Evolutionary conservation across 2,329 filamentous ascomycete species (phyloP).

Genomic region (Aspergillus oerlinghausenensis): DNA sequence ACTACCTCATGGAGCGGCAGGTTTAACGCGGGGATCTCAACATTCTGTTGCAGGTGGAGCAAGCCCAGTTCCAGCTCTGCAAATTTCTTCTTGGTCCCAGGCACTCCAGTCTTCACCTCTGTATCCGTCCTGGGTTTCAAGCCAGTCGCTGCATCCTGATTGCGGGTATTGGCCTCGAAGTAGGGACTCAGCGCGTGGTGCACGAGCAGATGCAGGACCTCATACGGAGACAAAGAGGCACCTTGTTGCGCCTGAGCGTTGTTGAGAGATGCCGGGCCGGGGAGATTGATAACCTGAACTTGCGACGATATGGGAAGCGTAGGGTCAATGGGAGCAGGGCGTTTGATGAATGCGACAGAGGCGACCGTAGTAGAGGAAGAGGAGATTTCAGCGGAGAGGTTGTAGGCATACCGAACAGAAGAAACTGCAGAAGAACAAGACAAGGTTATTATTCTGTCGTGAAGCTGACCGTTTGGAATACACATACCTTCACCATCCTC

Average conservation of each 20-base stretch:
- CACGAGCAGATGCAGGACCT: slow-evolving; percentile 86
- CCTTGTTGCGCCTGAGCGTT: slow-evolving; percentile 65
- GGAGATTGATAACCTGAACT: slow-evolving; percentile 88
- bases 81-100: slow-evolving; percentile 94
- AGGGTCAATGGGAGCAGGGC: slow-evolving; percentile 80
- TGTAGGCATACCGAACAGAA: slow-evolving; percentile 62
- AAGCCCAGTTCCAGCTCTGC: slow-evolving; percentile 89
- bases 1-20: slow-evolving; percentile 85
- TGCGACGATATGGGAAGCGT: slow-evolving; percentile 77
- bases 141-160: slow-evolving; percentile 62
- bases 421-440: slow-evolving; percentile 16
- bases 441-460: background rate
- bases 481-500: slow-evolving; percentile 39
- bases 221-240: slow-evolving; percentile 74
- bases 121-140: slow-evolving; percentile 72
- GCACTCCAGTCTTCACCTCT: slow-evolving; percentile 89
- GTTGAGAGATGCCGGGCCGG: slow-evolving; percentile 69
- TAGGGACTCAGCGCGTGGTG: slow-evolving; percentile 90
- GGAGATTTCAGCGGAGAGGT: slow-evolving; percentile 74
- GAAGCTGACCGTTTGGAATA: background rate
- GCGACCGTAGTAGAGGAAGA: slow-evolving; percentile 71
- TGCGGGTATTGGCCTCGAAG: slow-evolving; percentile 93
- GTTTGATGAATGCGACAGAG: slow-evolving; percentile 85
- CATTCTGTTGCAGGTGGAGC: slow-evolving; percentile 91
- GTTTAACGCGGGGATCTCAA: slow-evolving; percentile 90